Base-by-base conservation (phyloP, 495 filamentous ascomycete genomes). In the Poronia punctata region DNA sequence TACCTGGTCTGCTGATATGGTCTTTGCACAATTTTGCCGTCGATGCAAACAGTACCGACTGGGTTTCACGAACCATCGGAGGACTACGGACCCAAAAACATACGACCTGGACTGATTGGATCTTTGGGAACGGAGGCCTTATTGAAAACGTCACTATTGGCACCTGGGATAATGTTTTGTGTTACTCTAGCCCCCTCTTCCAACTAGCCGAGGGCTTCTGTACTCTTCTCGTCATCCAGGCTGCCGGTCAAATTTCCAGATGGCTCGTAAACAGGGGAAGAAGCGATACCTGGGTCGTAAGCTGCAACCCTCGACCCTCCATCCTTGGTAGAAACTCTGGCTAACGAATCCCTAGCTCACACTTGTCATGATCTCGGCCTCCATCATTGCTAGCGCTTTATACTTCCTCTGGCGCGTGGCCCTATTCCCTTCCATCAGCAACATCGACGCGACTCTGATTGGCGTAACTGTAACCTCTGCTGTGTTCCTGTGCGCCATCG, bases 381-480 rank as follows among this genome's bases (percentile, higher is more conserved):
- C 86, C 22, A 77, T 95, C 51, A 92, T 96, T 48, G 93, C 88
- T 21, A 93, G 83, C 63, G 82, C 90, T 18, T 76, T 95, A 29
- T 98, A 98, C 64, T 98, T 96, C 67, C 78, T 98, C 25, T 96
- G 86, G 87, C 76, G 92, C 26, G 88, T 98, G 23, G 84, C 86
- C 15, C 83, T 79, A 49, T 98, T 98, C 65, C 89, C 90, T 2
- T 83, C 88, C 38, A 87, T 98, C 54, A 80, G 80, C 56, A 95
- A 94, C 54, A 71, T 94, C n/a, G 90, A 96, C 58, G 89, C 92
- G 26, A 84, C 84, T 16, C 69, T 98, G 17, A 96, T 98, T 40
- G 92, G 92, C 21, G 85, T 84, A 23, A 83, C 88, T 12, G 79
- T 98, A 49, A 92, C 88, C 16, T 92, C 86, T 43, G 88, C 86